Evolutionary conservation across 2,329 filamentous ascomycete genomes (phyloP).

Genomic region (Fusarium setosum): DNA sequence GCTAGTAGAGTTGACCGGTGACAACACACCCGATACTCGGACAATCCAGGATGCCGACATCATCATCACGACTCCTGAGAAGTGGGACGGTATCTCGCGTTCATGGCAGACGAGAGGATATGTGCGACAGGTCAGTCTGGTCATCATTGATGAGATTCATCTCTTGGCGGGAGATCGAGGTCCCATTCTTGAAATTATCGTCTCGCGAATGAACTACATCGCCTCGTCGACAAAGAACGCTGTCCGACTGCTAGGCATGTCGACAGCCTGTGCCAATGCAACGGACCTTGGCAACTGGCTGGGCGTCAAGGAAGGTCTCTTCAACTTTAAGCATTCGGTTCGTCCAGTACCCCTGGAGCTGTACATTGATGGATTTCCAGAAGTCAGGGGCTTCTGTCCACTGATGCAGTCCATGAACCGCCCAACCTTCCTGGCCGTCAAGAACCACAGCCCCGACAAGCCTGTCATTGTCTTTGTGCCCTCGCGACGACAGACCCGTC

Average conservation of each 20-base stretch:
- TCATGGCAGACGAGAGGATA: slow-evolving; percentile 99
- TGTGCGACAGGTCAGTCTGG: slow-evolving; percentile 91
- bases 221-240: slow-evolving; percentile 91
- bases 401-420: slow-evolving; percentile 99
- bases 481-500: slow-evolving; percentile 90
- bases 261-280: slow-evolving; percentile 96
- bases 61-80: slow-evolving; percentile 99
- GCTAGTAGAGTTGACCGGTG: slow-evolving; percentile 93
- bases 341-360: slow-evolving; percentile 95
- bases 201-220: slow-evolving; percentile 96
- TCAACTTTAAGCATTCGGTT: slow-evolving; percentile 98
- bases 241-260: slow-evolving; percentile 97
- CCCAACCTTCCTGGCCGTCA: slow-evolving; percentile 95
- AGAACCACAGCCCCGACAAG: slow-evolving; percentile 94
- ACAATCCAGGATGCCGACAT: slow-evolving; percentile 97
- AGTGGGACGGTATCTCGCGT: slow-evolving; percentile 99
- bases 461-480: slow-evolving; percentile 99
- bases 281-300: slow-evolving; percentile 96
- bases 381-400: slow-evolving; percentile 94
- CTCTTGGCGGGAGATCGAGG: slow-evolving; percentile 95
- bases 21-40: slow-evolving; percentile 96
- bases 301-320: slow-evolving; percentile 93
- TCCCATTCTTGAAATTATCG: slow-evolving; percentile 98
- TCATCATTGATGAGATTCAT: slow-evolving; percentile 99
- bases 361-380: slow-evolving; percentile 97